These are phyloP conservation scores for Firmiana major DNA, from an alignment of 345 rosid genomes.

Conservation along the genomic window DNA sequence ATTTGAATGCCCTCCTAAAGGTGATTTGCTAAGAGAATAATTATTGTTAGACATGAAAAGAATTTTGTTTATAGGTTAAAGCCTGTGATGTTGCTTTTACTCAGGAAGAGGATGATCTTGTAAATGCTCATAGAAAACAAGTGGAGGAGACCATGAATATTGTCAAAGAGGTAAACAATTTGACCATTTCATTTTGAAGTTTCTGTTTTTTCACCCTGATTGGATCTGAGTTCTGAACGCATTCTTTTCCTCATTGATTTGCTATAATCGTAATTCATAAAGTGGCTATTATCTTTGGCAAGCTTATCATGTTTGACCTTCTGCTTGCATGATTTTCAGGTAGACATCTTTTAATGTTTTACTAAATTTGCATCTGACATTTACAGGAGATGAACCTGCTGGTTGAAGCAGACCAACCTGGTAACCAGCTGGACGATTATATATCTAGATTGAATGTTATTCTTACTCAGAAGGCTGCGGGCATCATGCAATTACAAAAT, in stretches of 20 bases:
- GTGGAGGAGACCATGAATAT: conserved; percentile 97
- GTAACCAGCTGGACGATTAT: conserved; percentile 86
- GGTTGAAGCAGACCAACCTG: conserved; percentile 95
- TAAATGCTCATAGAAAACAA: conserved; percentile 89
- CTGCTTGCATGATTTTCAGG: background rate
- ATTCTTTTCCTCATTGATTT: background rate
- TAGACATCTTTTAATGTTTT: background rate
- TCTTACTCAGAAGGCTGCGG: conserved; percentile 89
- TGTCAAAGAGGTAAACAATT: conserved; percentile 72
- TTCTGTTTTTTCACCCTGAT: background rate
- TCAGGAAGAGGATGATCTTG: conserved; percentile 98
- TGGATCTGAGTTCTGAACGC: background rate
- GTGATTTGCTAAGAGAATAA: conserved; percentile 30
- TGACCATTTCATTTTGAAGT: background rate
- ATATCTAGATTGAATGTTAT: conserved; percentile 62
- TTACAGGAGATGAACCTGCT: conserved; percentile 90
- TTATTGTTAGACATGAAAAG: background rate
- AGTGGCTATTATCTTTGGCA: background rate
- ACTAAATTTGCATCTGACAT: background rate
- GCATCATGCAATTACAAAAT: conserved; percentile 75
- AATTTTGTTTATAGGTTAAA: background rate
- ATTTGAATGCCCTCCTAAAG: conserved; percentile 74
- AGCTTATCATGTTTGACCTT: background rate
- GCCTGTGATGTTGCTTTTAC: conserved; percentile 8
- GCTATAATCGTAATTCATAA: background rate